These are phyloP conservation scores for Sporothrix globosa DNA, from an alignment of 2,329 filamentous ascomycete genomes.

Conservation along the genomic window DNA sequence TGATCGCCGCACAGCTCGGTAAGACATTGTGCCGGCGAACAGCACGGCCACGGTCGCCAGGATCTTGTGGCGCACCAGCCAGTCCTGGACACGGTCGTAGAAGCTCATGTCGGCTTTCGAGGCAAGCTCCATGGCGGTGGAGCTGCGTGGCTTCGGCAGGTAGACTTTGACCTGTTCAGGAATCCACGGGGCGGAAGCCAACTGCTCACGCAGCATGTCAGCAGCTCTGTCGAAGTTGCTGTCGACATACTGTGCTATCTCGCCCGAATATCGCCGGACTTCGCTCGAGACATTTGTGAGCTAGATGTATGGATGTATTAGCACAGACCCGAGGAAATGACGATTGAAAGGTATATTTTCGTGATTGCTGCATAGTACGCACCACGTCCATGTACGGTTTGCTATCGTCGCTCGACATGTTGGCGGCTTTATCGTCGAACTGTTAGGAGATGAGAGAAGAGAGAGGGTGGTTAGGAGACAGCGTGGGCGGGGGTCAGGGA, in stretches of 20 bases:
- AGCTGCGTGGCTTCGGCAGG: slow-evolving; percentile 54
- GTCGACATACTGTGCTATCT: slow-evolving; percentile 80
- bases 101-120: slow-evolving; percentile 40
- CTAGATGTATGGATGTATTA: slow-evolving; percentile 42
- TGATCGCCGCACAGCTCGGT: slow-evolving; percentile 54
- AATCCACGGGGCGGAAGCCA: slow-evolving; percentile 71
- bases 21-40: slow-evolving; percentile 67
- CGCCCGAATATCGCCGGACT: slow-evolving; percentile 69
- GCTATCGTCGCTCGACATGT: slow-evolving; percentile 38
- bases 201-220: slow-evolving; percentile 67
- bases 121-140: slow-evolving; percentile 43
- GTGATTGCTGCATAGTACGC: slow-evolving; percentile 8
- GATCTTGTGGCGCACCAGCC: slow-evolving; percentile 73
- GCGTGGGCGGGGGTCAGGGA: slow-evolving; percentile 13
- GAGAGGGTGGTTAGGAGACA: slow-evolving; percentile 19
- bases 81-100: slow-evolving; percentile 65
- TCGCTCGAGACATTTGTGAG: slow-evolving; percentile 62
- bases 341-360: background rate
- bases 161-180: slow-evolving; percentile 67
- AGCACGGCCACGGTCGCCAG: slow-evolving; percentile 72
- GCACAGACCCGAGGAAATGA: background rate
- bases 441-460: background rate
- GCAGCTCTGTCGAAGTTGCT: slow-evolving; percentile 78
- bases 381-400: slow-evolving; percentile 38
- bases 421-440: background rate